Evolutionary conservation across 2,329 filamentous ascomycete genomes (phyloP), one percentile per base, ranked within the genome.

Genomic region (Claviceps sp.): DNA sequence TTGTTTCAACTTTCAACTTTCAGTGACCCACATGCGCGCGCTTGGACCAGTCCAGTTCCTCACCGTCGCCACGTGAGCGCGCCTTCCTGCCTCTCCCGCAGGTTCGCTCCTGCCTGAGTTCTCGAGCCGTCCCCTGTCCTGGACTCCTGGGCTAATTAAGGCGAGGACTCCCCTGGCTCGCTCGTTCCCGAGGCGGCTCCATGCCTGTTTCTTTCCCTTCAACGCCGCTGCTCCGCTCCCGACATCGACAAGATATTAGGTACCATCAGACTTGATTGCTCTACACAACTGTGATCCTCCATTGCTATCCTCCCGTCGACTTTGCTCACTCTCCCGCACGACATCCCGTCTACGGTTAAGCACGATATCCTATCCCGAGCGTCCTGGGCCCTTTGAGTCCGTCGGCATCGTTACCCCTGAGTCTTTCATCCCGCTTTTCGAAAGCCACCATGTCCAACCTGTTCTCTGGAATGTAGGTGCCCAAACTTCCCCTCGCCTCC

Each of bases 391-490:
- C 38, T 45, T 48, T 7, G 37, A 43, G 42, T 22, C 44, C 48
- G 24, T 55, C 44, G 30, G 37, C 54, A 26, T 56, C 38, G 34
- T 30, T 49, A 41, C 43, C 50, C 34, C 51, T 50, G 46, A 47
- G 41, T 44, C 45, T 47, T 50, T 37, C 49, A 46, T 51, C 51
- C 52, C 55, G 48, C 54, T 47, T 46, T 52, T 55, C 47, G 34
- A n/a, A 48, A 47, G 47, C 38, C 60, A 69, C 61, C 63, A 80
- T 79, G 76, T 79, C 77, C 60, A 79, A 78, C 68, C 69, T 80
- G 60, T 79, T 80, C 64, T 79, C 76, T 61, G 76, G 77, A 67
- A 79, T 80, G 77, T 80, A 71, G 76, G 77, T 77, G 56, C 52
- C 55, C 50, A 52, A 42, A 50, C 20, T 37, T 52, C 20, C n/a